phyloP scores from a whole-genome alignment of 1,284 basidiomycete species.

The Boletus subluridellus region DNA sequence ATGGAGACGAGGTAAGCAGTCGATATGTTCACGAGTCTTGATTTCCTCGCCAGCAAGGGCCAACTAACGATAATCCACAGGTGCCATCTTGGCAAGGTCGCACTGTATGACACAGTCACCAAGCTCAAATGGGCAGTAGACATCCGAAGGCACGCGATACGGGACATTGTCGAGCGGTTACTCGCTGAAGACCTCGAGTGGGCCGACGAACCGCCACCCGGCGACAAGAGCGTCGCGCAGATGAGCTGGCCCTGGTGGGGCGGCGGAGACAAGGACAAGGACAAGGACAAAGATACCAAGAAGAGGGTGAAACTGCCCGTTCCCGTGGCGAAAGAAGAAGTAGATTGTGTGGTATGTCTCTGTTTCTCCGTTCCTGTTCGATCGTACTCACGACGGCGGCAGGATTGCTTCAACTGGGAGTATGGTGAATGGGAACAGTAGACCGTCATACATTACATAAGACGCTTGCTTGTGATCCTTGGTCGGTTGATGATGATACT shows the following conservation, averaged over 20 bases:
- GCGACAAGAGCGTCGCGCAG: not conserved
- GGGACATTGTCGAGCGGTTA: slow-evolving; percentile 69
- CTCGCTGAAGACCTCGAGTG: slow-evolving; percentile 67
- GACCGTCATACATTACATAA: not conserved
- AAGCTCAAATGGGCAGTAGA: slow-evolving; percentile 81
- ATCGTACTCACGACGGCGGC: not conserved
- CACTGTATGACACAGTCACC: slow-evolving; percentile 85
- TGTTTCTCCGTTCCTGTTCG: not conserved
- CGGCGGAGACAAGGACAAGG: slow-evolving; percentile 17
- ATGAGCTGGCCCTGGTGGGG: slow-evolving; percentile 31
- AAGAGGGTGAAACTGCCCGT: slow-evolving; percentile 34
- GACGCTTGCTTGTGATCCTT: not conserved
- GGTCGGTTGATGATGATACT: not conserved
- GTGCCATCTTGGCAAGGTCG: slow-evolving; percentile 81
- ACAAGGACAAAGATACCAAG: slow-evolving; percentile 20
- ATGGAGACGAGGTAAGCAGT: slow-evolving; percentile 51
- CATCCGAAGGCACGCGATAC: slow-evolving; percentile 76
- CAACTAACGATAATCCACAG: slow-evolving; percentile 32
- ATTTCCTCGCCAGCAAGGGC: not conserved
- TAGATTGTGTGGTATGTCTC: slow-evolving; percentile 37
- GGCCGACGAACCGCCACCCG: slow-evolving; percentile 30
- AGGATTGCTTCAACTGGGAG: slow-evolving; percentile 72
- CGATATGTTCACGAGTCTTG: not conserved
- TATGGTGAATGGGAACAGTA: slow-evolving; percentile 41
- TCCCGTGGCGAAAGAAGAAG: slow-evolving; percentile 43